phyloP scores from a whole-genome alignment of 371 early-diverging fungal genomes.

The Mortierella sp. region DNA sequence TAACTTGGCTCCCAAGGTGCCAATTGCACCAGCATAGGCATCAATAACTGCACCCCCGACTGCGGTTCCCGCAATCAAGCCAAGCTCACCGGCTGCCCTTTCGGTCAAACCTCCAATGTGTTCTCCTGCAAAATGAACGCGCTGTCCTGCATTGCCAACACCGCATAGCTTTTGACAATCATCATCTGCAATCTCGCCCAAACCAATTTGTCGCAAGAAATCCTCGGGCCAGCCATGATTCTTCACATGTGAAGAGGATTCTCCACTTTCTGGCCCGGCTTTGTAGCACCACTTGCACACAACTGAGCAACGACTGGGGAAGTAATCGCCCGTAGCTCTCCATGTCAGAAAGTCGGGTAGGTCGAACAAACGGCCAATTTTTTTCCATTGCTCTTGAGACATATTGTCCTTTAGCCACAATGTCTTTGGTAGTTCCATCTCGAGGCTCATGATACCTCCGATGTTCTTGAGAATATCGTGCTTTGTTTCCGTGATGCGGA shows the following conservation, averaged over 20 bases:
- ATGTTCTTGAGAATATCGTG: slow-evolving; percentile 71
- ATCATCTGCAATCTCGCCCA: slow-evolving; percentile 65
- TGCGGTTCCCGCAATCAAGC: slow-evolving; percentile 63
- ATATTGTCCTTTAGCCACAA: slow-evolving; percentile 76
- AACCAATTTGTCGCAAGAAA: slow-evolving; percentile 69
- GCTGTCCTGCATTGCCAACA: slow-evolving; percentile 46
- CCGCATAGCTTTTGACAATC: slow-evolving; percentile 65
- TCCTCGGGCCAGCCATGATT: slow-evolving; percentile 71
- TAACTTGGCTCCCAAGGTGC: slow-evolving; percentile 64
- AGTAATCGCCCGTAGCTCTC: slow-evolving; percentile 68
- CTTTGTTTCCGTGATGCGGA: slow-evolving; percentile 70
- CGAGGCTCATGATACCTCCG: slow-evolving; percentile 76
- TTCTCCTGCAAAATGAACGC: slow-evolving; percentile 69
- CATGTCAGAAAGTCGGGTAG: slow-evolving; percentile 79
- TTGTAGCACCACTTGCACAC: slow-evolving; percentile 80
- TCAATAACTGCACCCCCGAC: slow-evolving; percentile 83
- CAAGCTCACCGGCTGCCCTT: slow-evolving; percentile 68
- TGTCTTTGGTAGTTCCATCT: slow-evolving; percentile 84
- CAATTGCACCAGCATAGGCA: slow-evolving; percentile 80
- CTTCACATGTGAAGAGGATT: slow-evolving; percentile 1
- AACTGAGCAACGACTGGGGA: slow-evolving; percentile 74
- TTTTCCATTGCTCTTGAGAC: slow-evolving; percentile 61
- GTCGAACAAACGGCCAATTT: slow-evolving; percentile 74
- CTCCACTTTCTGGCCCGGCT: slow-evolving; percentile 50
- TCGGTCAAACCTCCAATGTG: slow-evolving; percentile 67